These are phyloP conservation scores for Penicillium ochrochloron DNA, from an alignment of 495 filamentous ascomycete species.

Conservation along the genomic window DNA sequence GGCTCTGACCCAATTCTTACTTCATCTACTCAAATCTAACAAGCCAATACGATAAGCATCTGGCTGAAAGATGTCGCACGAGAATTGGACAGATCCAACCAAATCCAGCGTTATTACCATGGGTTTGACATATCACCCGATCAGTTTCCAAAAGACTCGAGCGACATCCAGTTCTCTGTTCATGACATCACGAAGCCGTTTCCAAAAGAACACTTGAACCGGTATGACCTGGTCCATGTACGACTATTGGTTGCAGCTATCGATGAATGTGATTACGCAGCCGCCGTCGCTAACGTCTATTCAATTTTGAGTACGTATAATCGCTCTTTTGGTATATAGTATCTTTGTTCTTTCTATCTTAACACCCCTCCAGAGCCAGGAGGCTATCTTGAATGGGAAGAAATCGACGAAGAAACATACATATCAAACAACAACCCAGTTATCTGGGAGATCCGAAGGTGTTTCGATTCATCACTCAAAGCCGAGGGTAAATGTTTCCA, in stretches of 20 bases:
- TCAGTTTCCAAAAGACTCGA: background rate
- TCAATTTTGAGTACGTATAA: background rate
- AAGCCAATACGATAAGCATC: background rate
- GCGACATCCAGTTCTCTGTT: background rate
- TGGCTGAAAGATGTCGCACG: slow-evolving; percentile 3
- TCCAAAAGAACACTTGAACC: background rate
- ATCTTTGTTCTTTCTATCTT: no score
- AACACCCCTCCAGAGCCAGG: slow-evolving; percentile 26
- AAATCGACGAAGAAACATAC: slow-evolving; percentile 26
- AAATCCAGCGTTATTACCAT: background rate
- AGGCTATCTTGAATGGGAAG: slow-evolving; percentile 35
- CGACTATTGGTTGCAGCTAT: slow-evolving; percentile 2
- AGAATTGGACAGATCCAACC: background rate
- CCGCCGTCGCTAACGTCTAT: background rate
- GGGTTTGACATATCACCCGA: background rate
- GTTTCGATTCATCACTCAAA: slow-evolving; percentile 13
- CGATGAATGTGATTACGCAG: background rate
- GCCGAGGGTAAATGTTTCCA: slow-evolving; percentile 21
- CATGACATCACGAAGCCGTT: slow-evolving; percentile 5
- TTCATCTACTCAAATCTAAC: background rate
- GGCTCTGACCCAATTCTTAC: background rate
- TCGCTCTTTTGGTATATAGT: no score
- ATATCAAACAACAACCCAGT: slow-evolving; percentile 16
- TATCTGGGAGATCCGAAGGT: slow-evolving; percentile 17
- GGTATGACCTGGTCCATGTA: slow-evolving; percentile 6